These are phyloP conservation scores for Stromatinia cepivora DNA, from an alignment of 2,329 filamentous ascomycete genomes.

Conservation along the genomic window DNA sequence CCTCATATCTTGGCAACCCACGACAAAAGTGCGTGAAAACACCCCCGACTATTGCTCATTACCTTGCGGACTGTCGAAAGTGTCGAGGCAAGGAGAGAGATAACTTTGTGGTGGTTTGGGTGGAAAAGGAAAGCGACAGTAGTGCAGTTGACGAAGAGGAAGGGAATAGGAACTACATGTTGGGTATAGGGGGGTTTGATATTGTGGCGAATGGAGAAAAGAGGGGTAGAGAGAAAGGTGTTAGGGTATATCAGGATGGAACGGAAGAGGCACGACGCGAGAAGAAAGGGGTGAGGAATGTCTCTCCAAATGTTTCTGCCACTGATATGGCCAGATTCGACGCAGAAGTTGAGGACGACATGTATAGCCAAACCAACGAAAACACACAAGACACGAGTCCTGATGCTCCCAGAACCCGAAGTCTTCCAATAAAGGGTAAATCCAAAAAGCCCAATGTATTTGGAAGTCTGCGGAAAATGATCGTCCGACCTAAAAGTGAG, in stretches of 20 bases:
- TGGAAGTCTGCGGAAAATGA: slow-evolving; percentile 10
- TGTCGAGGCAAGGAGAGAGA: slow-evolving; percentile 8
- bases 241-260: not conserved
- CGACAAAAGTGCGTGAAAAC: not conserved
- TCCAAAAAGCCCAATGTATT: not conserved
- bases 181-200: slow-evolving; percentile 8
- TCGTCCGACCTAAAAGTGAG: slow-evolving; percentile 13
- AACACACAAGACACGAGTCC: not conserved
- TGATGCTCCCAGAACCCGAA: not conserved
- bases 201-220: not conserved
- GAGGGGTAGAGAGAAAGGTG: not conserved
- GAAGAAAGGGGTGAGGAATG: not conserved
- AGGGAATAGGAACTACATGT: not conserved
- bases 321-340: not conserved
- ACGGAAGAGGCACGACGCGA: not conserved
- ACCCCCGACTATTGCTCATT: not conserved
- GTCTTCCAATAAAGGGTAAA: not conserved
- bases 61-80: slow-evolving; percentile 6
- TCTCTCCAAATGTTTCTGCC: not conserved
- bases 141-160: not conserved
- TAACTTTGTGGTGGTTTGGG: slow-evolving; percentile 1
- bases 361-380: not conserved
- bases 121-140: not conserved
- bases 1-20: not conserved
- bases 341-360: not conserved